Conservation (phyloP, 352 stramenopile species). For the Globisporangium lucens region DNA sequence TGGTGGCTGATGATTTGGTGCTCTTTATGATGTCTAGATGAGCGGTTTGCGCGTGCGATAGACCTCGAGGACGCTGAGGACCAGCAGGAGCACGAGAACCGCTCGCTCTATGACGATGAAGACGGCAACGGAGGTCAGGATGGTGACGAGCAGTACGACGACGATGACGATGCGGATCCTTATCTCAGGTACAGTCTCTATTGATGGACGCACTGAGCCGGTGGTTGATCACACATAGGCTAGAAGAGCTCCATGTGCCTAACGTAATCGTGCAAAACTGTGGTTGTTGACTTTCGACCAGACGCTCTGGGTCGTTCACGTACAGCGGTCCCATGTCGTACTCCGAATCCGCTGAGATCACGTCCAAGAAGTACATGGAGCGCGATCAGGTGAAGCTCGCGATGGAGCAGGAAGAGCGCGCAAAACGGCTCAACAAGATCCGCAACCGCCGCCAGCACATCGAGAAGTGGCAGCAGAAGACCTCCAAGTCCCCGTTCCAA, state of each 20-base stretch:
- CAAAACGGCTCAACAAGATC: constrained; percentile 57
- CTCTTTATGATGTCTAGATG: constrained; percentile 25
- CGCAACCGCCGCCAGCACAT: constrained; percentile 55
- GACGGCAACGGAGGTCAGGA: constrained; percentile 11
- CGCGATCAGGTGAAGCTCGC: constrained; percentile 62
- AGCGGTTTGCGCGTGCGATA: constrained; percentile 37
- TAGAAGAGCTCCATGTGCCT: not conserved
- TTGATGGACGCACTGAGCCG: not conserved
- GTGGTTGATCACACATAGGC: not conserved
- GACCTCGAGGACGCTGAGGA: constrained; percentile 25
- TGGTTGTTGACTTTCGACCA: not conserved
- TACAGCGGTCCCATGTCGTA: constrained; percentile 34
- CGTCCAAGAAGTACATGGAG: constrained; percentile 76
- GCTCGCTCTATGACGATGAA: constrained; percentile 16
- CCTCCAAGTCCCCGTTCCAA: constrained; percentile 87
- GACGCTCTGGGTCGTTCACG: constrained; percentile 27
- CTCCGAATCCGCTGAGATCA: constrained; percentile 70
- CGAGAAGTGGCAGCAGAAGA: constrained; percentile 89
- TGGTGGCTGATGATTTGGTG: not conserved
- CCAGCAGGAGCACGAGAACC: constrained; percentile 27
- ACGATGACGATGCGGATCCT: constrained; percentile 1
- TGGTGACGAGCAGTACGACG: constrained; percentile 8
- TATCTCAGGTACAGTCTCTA: constrained; percentile 10
- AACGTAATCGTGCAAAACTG: not conserved
- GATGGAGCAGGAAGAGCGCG: constrained; percentile 57